phyloP scores from a whole-genome alignment of 1,139 yeast genomes.

The Yamadazyma oceani region DNA sequence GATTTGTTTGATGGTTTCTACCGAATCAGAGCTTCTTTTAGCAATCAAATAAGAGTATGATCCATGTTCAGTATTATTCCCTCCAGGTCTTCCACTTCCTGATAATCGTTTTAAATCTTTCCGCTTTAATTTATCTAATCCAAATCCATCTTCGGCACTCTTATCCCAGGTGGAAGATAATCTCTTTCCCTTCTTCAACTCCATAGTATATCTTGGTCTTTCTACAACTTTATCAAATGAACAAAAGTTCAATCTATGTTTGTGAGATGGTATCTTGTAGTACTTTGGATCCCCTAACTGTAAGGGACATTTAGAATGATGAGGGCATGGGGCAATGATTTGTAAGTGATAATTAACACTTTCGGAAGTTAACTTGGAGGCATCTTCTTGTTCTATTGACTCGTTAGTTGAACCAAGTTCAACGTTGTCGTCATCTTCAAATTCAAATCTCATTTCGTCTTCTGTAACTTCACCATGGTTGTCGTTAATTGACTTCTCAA shows the following conservation, averaged over 20 bases:
- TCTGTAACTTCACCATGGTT: conserved; percentile 37
- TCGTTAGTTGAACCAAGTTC: conserved; percentile 33
- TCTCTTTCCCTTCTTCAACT: conserved; percentile 77
- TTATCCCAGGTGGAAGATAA: conserved; percentile 74
- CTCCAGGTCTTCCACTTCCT: conserved; percentile 77
- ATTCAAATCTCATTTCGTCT: conserved; percentile 51
- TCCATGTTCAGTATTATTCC: conserved; percentile 71
- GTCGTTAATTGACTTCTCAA: conserved; percentile 8
- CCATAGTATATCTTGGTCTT: conserved; percentile 76
- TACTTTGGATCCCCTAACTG: conserved; percentile 74
- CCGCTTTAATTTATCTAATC: conserved; percentile 34
- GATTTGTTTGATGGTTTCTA: conserved; percentile 32
- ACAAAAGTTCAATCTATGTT: conserved; percentile 68
- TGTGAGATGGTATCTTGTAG: conserved; percentile 61
- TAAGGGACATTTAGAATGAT: conserved; percentile 83
- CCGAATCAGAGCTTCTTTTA: conserved; percentile 51
- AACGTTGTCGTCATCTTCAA: conserved; percentile 42
- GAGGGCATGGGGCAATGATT: conserved; percentile 88
- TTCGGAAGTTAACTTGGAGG: conserved; percentile 16
- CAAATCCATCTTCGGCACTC: conserved; percentile 53
- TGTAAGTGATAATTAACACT: conserved; percentile 53
- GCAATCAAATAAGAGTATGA: conserved; percentile 76
- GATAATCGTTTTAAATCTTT: conserved; percentile 29
- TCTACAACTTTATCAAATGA: conserved; percentile 70
- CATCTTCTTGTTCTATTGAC: conserved; percentile 7